Percentiles rank a stretch among this genome's conserved stretches.
These are phyloP conservation scores for Fragilaria radians DNA, from an alignment of 108 stramenopile species.

Conservation along the genomic window DNA sequence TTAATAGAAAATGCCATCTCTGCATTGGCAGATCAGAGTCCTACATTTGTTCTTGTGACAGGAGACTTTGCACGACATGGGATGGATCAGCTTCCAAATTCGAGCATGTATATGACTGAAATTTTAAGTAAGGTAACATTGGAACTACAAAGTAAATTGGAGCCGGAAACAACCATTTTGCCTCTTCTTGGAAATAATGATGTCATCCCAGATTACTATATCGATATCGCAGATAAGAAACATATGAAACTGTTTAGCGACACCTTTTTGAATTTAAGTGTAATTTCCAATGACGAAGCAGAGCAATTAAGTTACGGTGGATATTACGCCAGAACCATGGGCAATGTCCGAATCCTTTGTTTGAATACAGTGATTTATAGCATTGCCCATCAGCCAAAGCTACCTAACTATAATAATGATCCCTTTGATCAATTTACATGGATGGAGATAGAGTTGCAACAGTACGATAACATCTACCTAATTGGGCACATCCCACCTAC, in stretches of 20 bases:
- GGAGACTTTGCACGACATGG: slow-evolving; percentile 45
- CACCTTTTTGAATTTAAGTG: slow-evolving; percentile 13
- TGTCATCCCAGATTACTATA: slow-evolving; percentile 61
- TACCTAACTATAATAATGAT: slow-evolving; percentile 28
- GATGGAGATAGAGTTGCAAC: slow-evolving; percentile 21
- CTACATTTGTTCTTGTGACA: slow-evolving; percentile 32
- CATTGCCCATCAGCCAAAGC: slow-evolving; percentile 21
- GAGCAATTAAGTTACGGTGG: slow-evolving; percentile 46
- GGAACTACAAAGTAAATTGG: background rate
- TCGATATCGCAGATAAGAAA: slow-evolving; percentile 23
- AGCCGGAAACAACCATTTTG: slow-evolving; percentile 24
- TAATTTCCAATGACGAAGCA: slow-evolving; percentile 10
- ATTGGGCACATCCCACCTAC: slow-evolving; percentile 61
- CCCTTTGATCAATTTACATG: slow-evolving; percentile 59
- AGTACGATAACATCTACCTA: slow-evolving; percentile 25
- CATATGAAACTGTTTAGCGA: slow-evolving; percentile 12
- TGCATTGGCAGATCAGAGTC: slow-evolving; percentile 5
- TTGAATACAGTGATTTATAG: slow-evolving; percentile 63
- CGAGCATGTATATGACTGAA: slow-evolving; percentile 18
- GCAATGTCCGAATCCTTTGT: slow-evolving; percentile 39
- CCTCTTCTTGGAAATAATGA: slow-evolving; percentile 68
- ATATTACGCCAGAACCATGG: slow-evolving; percentile 40
- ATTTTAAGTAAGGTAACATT: slow-evolving; percentile 20
- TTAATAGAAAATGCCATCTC: slow-evolving; percentile 16
- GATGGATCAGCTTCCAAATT: slow-evolving; percentile 15